A percentile compares a stretch with the other conserved stretches of the same genome.
phyloP scores from a whole-genome alignment of 2,329 filamentous ascomycete species.

The Alternaria arborescens region DNA sequence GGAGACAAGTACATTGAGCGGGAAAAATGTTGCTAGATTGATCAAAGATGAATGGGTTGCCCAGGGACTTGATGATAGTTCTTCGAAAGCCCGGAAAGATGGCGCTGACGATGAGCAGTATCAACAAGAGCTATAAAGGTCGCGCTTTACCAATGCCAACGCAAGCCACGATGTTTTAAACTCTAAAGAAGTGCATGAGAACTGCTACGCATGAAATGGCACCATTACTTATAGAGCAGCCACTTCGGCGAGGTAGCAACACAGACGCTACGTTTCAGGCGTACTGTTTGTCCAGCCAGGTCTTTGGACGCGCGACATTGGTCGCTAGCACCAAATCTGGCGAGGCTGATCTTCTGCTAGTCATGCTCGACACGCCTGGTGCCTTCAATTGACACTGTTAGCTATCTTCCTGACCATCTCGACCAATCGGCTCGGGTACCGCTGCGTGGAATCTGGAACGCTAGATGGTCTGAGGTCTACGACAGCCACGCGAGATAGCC shows the following conservation, averaged over 20 bases:
- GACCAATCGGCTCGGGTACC: slow-evolving; percentile 1
- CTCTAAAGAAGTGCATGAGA: not conserved
- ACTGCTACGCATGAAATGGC: not conserved
- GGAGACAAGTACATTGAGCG: slow-evolving; percentile 95
- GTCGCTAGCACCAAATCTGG: not conserved
- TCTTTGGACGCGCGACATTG: not conserved
- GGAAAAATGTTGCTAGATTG: slow-evolving; percentile 80
- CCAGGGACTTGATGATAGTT: not conserved
- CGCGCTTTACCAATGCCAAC: not conserved
- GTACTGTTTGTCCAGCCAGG: not conserved
- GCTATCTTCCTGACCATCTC: not conserved
- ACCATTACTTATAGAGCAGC: not conserved
- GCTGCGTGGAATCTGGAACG: not conserved
- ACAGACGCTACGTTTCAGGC: not conserved
- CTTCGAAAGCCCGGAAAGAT: not conserved
- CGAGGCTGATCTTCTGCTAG: not conserved
- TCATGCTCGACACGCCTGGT: not conserved
- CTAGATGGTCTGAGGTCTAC: not conserved
- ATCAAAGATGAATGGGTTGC: slow-evolving; percentile 67
- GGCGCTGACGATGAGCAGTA: not conserved
- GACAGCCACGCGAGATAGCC: not conserved
- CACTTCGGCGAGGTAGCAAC: slow-evolving; percentile 2
- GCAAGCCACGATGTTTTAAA: not conserved
- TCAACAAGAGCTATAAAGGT: slow-evolving; percentile 7
- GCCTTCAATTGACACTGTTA: not conserved